Evolutionary conservation across 2,329 filamentous ascomycete species (phyloP), one percentile per base, ranked within the genome.

Genomic region (Colletotrichum sp.): DNA sequence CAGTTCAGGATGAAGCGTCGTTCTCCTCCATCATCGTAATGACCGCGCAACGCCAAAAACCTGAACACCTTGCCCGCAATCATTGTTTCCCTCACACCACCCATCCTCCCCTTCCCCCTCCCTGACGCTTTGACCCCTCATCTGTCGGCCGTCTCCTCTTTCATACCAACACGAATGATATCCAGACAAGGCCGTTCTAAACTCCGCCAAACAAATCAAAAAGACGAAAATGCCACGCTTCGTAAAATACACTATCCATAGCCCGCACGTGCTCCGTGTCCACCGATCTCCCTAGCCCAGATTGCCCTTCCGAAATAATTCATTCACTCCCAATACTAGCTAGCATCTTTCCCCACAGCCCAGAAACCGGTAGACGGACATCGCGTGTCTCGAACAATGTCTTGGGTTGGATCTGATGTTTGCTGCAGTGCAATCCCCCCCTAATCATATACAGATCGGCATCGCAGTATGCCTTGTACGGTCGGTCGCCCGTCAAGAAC

Each of bases 51-150:
- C 44, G 44, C 44, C 44, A 13, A 49, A 22, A 44, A 49, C 9
- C 39, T 49, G 39, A n/a, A 55, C 12, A 7, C 36, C 22, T 22
- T 27, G 30, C 52, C 66, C 30, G 25, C 25, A 29, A 19, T 27
- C n/a, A 16, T 13, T 49, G 44, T 49, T 22, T 49, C 44, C 19
- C 44, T 52, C 44, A 52, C 44, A 52, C 44, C 44, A 52, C 16
- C 61, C 61, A 34, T 49, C 57, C 52, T 25, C 27, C 22, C 2
- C 62, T 25, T 22, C 44, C 32, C 22, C 39, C 13, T 27, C 61
- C 32, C 66, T 11, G 25, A 61, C 71, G 66, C 71, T 74, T 70
- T 74, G 71, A 74, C 71, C 71, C 57, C 44, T 52, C 44, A 52
- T 52, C 44, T 52, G 44, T 52, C 44, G 44, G 44, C n/a, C 44